Percentiles rank a stretch among this genome's conserved stretches.
phyloP scores from a whole-genome alignment of 139 green algal genomes.

The Chloropicon primus region DNA sequence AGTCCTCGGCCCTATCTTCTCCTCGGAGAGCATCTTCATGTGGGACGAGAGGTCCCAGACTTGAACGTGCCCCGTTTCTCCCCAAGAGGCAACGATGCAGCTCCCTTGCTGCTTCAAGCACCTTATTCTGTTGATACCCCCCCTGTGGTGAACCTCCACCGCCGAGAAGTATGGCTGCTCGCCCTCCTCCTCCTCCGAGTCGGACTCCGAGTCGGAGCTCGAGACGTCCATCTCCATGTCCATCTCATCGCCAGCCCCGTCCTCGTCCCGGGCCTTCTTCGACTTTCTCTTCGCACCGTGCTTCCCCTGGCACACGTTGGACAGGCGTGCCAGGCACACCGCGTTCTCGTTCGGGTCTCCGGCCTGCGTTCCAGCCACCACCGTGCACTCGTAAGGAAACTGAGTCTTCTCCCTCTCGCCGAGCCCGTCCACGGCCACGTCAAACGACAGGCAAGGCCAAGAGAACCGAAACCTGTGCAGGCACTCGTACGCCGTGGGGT shows the following conservation, averaged over 20 bases:
- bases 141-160: slow-evolving; percentile 40
- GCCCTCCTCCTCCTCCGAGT: slow-evolving; percentile 30
- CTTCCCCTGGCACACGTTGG: slow-evolving; percentile 39
- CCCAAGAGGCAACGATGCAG: slow-evolving; percentile 72
- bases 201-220: slow-evolving; percentile 37
- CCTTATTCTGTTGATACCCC: slow-evolving; percentile 85
- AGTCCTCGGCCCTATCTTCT: slow-evolving; percentile 14
- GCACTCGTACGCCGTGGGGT: slow-evolving; percentile 90
- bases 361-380: slow-evolving; percentile 58
- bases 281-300: neutral
- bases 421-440: slow-evolving; percentile 71
- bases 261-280: slow-evolving; percentile 17
- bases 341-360: slow-evolving; percentile 50
- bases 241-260: slow-evolving; percentile 20
- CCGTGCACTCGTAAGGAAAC: slow-evolving; percentile 81
- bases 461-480: slow-evolving; percentile 66
- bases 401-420: slow-evolving; percentile 39
- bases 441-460: slow-evolving; percentile 94
- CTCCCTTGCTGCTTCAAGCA: slow-evolving; percentile 66
- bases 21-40: slow-evolving; percentile 38
- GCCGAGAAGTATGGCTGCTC: slow-evolving; percentile 7
- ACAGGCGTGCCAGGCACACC: slow-evolving; percentile 53
- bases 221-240: slow-evolving; percentile 26
- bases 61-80: slow-evolving; percentile 68
- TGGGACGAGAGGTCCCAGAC: slow-evolving; percentile 54